Base-by-base conservation (phyloP, 805 yeast species). In the Nakazawaea wickerhamii region DNA sequence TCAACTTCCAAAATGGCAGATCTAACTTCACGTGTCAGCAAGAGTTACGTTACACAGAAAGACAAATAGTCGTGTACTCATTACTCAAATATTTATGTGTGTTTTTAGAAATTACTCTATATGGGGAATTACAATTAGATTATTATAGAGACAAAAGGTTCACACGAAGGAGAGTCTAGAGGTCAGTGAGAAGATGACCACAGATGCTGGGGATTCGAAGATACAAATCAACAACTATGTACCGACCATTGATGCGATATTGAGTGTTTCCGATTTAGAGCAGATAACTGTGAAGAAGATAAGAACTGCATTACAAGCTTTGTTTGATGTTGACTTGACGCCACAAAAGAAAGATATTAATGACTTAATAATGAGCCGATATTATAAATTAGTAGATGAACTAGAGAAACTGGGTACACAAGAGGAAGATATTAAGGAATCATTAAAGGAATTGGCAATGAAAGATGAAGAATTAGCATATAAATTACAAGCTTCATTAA, bases 181-280 rank as follows among this genome's bases (percentile, higher is more conserved):
- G n/a, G n/a, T n/a, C n/a, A n/a, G n/a, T n/a, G n/a, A n/a, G n/a
- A n/a, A n/a, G n/a, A n/a, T n/a, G n/a, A n/a, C n/a, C n/a, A n/a
- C n/a, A n/a, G n/a, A n/a, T n/a, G n/a, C n/a, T n/a, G n/a, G n/a
- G 14, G 7, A 15, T 9, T 11, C 9, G 5, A 8, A 4, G 6
- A 20, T 10, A 3, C 21, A 35, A 14, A 5, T 23, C 3, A 30
- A 35, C 13, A n/a, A 18, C 7, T 80, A 73, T 49, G 60, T 70
- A 5, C 83, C 87, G 3, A 77, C 81, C 48, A 79, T 83, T 28
- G 89, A 82, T 56, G 84, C 95, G 1, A 84, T 86, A 9, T 61
- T 86, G 28, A 66, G 80, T 38, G 89, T 77, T 5, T 77, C 90
- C 1, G 83, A 85, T 52, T 67, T 84, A 25, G 81, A 81, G 46